Base-by-base conservation (phyloP, 2,329 filamentous ascomycete species). In the Rutstroemia sp. region DNA sequence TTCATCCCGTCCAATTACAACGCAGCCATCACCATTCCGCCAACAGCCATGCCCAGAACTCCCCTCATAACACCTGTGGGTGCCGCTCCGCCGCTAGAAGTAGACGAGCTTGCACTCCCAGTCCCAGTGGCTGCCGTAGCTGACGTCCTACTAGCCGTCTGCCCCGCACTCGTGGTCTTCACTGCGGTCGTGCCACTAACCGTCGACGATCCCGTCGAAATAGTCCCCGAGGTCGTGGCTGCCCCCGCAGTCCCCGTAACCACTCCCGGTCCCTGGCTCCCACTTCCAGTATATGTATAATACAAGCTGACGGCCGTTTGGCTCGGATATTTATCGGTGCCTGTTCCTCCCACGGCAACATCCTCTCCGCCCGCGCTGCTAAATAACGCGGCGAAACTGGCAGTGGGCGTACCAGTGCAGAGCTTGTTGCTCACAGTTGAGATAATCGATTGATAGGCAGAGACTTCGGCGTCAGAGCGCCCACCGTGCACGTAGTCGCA, bases 261-360 rank as follows among this genome's bases (percentile, higher is more conserved):
- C 16, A 63, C 54, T 18, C 75, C 75, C 1, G 71, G 69, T 0
- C 74, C 74, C 58, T 74, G 73, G 5, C 58, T 56, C 1, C 67
- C 71, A 21, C 60, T 71, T 2, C 70, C 63, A 6, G 30, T 34
- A 34, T 12, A 34, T 1, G 74, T 76, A 64, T 72, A 76, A 62
- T 77, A 76, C 34, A 74, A 58, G 56, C 71, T 73, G 10, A 75
- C 69, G n/a, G 69, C 73, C 42, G 73, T 71, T 63, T 72, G 61
- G 30, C 71, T 66, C 2, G 68, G 69, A 37, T 64, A 71, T 21
- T 63, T 59, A 61, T 75, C 73, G 9, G 57, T 69, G 10, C 58
- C 67, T 1, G 66, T 67, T 2, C 69, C 72, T 9, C 66, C 69
- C 4, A 59, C 58, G 16, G 67, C 57, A 21, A 68, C 65, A 27